Percentiles rank a stretch among this genome's conserved stretches.
Evolutionary conservation across 2,329 filamentous ascomycete genomes (phyloP).

Genomic region (Fonsecaea pedrosoi): DNA sequence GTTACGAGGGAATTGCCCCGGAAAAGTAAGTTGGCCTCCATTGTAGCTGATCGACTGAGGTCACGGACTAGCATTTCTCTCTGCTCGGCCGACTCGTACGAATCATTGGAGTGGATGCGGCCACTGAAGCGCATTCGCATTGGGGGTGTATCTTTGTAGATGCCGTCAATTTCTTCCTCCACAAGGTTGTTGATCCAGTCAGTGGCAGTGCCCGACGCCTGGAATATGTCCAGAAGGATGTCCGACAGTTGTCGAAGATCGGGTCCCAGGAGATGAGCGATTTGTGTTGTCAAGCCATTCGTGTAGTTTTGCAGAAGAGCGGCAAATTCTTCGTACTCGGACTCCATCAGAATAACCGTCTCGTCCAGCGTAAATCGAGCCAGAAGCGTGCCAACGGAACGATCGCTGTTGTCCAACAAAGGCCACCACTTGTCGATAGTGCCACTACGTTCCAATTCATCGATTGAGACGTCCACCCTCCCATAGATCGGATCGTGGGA

Average conservation of each 20-base stretch:
- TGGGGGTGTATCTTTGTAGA: conserved; percentile 78
- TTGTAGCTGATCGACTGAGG: conserved; percentile 67
- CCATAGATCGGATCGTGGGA: conserved; percentile 56
- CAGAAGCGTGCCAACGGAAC: conserved; percentile 80
- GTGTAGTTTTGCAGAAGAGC: conserved; percentile 85
- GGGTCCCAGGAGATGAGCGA: conserved; percentile 74
- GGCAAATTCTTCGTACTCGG: conserved; percentile 83
- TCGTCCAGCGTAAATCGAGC: conserved; percentile 86
- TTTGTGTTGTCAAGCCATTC: conserved; percentile 81
- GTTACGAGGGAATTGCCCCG: conserved; percentile 93
- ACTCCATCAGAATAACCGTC: conserved; percentile 82
- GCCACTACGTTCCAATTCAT: conserved; percentile 76
- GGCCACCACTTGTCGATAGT: conserved; percentile 89
- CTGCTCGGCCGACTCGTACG: conserved; percentile 62
- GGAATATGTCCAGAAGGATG: conserved; percentile 77
- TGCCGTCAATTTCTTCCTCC: conserved; percentile 95
- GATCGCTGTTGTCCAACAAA: conserved; percentile 76
- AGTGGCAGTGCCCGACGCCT: conserved; percentile 80
- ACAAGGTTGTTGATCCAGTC: conserved; percentile 94
- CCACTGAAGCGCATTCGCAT: conserved; percentile 66
- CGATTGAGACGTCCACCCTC: conserved; percentile 79
- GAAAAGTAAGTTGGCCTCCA: conserved; percentile 93
- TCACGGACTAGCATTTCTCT: conserved; percentile 68
- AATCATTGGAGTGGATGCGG: conserved; percentile 69
- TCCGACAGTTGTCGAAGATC: conserved; percentile 42